A percentile compares a stretch with the other conserved stretches of the same genome.
phyloP scores from a whole-genome alignment of 495 filamentous ascomycete genomes.

The Cudoniella acicularis region DNA sequence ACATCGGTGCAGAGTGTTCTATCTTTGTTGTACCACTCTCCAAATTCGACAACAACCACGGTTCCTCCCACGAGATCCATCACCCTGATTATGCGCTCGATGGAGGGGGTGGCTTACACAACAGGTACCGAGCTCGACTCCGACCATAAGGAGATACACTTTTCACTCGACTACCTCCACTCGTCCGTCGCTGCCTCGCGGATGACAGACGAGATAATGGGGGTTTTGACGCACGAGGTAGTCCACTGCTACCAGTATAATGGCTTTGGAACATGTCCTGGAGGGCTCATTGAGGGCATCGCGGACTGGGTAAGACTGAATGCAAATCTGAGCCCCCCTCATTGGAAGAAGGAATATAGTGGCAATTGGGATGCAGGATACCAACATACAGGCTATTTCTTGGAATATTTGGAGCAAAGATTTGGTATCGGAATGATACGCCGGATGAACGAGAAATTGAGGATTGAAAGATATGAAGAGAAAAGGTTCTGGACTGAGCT shows the following conservation, averaged over 20 bases:
- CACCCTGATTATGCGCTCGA: constrained; percentile 78
- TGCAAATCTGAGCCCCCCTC: constrained; percentile 69
- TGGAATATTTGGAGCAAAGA: constrained; percentile 65
- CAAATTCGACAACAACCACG: constrained; percentile 33
- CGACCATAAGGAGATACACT: constrained; percentile 94
- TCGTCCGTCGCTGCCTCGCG: constrained; percentile 34
- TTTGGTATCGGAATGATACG: constrained; percentile 71
- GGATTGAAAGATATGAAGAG: constrained; percentile 52
- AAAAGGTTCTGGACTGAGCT: constrained; percentile 68
- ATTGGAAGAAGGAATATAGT: constrained; percentile 67
- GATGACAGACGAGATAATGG: constrained; percentile 64
- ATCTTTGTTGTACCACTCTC: constrained; percentile 54
- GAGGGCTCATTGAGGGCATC: constrained; percentile 85
- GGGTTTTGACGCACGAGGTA: constrained; percentile 87
- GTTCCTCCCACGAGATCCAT: constrained; percentile 63
- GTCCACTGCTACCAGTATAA: constrained; percentile 95
- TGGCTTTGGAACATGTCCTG: constrained; percentile 58
- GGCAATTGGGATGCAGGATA: constrained; percentile 88
- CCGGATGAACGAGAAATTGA: constrained; percentile 67
- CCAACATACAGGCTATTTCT: constrained; percentile 87
- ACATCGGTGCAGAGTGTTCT: constrained; percentile 63
- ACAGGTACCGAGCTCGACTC: constrained; percentile 75
- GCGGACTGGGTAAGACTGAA: constrained; percentile 90
- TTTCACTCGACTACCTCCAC: constrained; percentile 73
- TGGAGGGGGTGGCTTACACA: constrained; percentile 86